Evolutionary conservation across 768 basidiomycete species (phyloP), one percentile per base, ranked within the genome.

Genomic region (Suillus americanus): DNA sequence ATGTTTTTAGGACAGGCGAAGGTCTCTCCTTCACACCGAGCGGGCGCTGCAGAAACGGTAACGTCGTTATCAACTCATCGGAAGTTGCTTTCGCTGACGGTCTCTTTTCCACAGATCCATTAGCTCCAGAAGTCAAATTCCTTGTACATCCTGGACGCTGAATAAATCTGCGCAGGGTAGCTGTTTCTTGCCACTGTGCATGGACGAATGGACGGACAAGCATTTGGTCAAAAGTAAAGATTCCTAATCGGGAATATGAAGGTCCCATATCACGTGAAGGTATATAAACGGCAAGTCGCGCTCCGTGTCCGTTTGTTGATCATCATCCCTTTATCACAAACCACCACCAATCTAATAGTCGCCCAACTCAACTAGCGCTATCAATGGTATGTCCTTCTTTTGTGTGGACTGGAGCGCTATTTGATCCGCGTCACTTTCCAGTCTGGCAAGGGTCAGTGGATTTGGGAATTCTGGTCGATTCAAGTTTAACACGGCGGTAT

Each of bases 21-120:
- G 94, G 95, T 28, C 82, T 80, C 63, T 89, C 85, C 48, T 79
- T 77, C 41, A 95, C 83, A n/a, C 95, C 95, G 12, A 96, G 79
- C 10, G 95, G 93, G 25, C 91, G 78, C 63, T 79, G 81, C 35
- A 92, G 76, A 37, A 82, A 65, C 16, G 73, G 66, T n/a, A 81
- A 72, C 9, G 3, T 20, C 9, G 3, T 20, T 28, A 72, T 69
- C 54, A 64, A 60, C 45, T 69, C 67, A 41, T 33, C 61, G 8
- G 40, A 18, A 41, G 38, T 6, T 0, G 50, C 60, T 13, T 38
- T 28, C 53, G 37, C 14, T 1, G 18, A 8, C 1, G 28, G 14
- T 16, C 16, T 50, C 16, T 59, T 59, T 10, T 66, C 64, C 46
- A 65, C 61, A 0, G 60, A 33, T 25, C n/a, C 33, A 14, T 51